Evolutionary conservation across 345 rosid genomes (phyloP), one percentile per base, ranked within the genome.

Genomic region (Microcos paniculata): DNA sequence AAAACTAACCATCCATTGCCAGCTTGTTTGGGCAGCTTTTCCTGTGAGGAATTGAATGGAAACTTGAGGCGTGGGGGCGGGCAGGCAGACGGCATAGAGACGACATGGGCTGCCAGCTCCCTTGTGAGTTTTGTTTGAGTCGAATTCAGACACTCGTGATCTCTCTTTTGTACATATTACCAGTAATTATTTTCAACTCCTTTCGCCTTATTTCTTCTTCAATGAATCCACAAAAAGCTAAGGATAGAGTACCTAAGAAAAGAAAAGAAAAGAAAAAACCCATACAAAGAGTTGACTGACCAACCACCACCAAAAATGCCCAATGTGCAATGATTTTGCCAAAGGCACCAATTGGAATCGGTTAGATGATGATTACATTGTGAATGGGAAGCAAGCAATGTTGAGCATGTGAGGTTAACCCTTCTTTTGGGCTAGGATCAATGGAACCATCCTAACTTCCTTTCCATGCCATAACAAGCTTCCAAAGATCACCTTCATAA

Each of bases 321-420:
- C 38, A 62, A 19, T 35, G 14, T 18, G 26, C 15, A 62, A 62
- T 62, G 67, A 62, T 62, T 63, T 63, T 33, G 62, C 31, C 15
- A 3, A 4, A 51, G 55, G 12, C 8, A 10, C 58, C 58, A 21
- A n/a, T 28, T 26, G 26, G 16, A 48, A 40, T 63, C 10, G 28
- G 28, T 63, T 19, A 38, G 26, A 45, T 67, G 26, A 45, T 67
- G 71, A 67, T 46, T 45, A 67, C 18, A 24, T 24, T 67, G 71
- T 46, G 56, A 67, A 67, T 46, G 56, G 3, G 56, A 46, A 67
- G 40, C 56, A 26, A 45, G 40, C 56, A 26, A 67, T 26, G 31
- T 48, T 18, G 14, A 2, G 21, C 71, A 26, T 67, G 55, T 67
- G 55, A 26, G 6, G 23, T 24, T 66, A 42, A 23, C 43, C 7